These are phyloP conservation scores for Diaporthe caulivora DNA, from an alignment of 2,329 filamentous ascomycete genomes.

Conservation along the genomic window DNA sequence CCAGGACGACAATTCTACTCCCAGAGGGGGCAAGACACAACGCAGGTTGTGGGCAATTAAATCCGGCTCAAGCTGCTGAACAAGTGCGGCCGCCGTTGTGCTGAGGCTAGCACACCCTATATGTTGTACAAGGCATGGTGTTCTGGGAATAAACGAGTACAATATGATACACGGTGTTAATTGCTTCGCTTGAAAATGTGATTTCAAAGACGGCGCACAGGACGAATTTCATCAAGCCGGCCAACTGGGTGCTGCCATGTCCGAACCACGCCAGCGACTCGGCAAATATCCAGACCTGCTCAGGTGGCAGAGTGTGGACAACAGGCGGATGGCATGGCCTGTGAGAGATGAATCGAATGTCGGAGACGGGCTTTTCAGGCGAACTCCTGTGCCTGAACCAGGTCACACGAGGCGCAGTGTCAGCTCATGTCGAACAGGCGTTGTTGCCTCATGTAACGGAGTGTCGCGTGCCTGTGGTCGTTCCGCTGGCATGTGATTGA, in stretches of 20 bases:
- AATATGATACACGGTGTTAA: too few species aligned
- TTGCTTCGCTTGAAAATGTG: too few species aligned
- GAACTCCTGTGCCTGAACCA: background rate
- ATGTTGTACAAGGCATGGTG: too few species aligned
- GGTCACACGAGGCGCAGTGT: background rate
- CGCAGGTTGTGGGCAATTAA: too few species aligned
- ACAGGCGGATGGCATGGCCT: background rate
- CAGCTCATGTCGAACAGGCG: background rate
- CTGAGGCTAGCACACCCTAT: too few species aligned
- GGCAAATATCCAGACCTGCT: background rate
- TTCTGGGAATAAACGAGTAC: too few species aligned
- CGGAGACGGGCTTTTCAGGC: background rate
- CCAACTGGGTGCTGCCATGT: background rate
- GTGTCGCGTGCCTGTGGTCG: background rate
- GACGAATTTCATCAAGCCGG: too few species aligned
- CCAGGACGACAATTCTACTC: too few species aligned
- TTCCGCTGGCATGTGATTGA: conserved; percentile 23
- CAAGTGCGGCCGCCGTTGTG: too few species aligned
- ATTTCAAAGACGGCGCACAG: too few species aligned
- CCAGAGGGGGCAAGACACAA: too few species aligned
- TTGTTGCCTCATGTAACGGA: background rate
- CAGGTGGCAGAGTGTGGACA: background rate
- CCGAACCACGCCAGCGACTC: background rate
- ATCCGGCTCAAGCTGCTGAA: too few species aligned
- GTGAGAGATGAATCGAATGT: background rate